Evolutionary conservation across 192 early-diverging fungal species (phyloP).

Genomic region (Rhizophagus prolifer): DNA sequence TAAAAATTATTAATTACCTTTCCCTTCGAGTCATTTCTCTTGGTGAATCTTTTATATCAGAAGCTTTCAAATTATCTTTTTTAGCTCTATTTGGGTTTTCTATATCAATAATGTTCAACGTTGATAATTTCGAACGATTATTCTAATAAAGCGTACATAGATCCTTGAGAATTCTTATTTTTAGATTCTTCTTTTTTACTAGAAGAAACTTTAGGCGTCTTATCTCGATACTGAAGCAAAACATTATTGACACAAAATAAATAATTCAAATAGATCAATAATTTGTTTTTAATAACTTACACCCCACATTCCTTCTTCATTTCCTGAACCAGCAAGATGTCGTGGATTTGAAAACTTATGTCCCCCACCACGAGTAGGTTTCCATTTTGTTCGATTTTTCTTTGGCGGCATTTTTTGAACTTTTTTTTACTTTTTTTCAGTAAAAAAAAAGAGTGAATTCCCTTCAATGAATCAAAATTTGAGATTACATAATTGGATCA

Average conservation of each 20-base stretch:
- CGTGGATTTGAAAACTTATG: constrained; percentile 16
- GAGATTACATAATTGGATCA: too few relatives aligned
- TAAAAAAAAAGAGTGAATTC: too few relatives aligned
- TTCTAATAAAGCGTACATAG: too few relatives aligned
- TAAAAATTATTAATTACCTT: not conserved
- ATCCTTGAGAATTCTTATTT: not conserved
- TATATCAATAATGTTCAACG: not conserved
- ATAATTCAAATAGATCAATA: not conserved
- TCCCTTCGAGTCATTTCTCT: constrained; percentile 22
- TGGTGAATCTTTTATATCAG: constrained; percentile 4
- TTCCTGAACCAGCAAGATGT: not conserved
- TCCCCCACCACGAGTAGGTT: constrained; percentile 17
- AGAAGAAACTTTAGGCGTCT: not conserved
- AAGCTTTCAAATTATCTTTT: constrained; percentile 19
- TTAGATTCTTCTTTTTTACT: not conserved
- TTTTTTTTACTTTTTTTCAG: too few relatives aligned
- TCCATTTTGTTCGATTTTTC: not conserved
- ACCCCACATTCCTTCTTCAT: constrained; percentile 17
- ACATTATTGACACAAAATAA: not conserved
- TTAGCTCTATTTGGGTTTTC: constrained; percentile 25
- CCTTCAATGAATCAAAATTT: too few relatives aligned
- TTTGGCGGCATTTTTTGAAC: not conserved
- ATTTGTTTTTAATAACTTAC: not conserved
- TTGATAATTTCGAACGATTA: not conserved
- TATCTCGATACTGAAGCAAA: not conserved